phyloP scores from a whole-genome alignment of 371 early-diverging fungal species.

The Mucor circinelloides region DNA sequence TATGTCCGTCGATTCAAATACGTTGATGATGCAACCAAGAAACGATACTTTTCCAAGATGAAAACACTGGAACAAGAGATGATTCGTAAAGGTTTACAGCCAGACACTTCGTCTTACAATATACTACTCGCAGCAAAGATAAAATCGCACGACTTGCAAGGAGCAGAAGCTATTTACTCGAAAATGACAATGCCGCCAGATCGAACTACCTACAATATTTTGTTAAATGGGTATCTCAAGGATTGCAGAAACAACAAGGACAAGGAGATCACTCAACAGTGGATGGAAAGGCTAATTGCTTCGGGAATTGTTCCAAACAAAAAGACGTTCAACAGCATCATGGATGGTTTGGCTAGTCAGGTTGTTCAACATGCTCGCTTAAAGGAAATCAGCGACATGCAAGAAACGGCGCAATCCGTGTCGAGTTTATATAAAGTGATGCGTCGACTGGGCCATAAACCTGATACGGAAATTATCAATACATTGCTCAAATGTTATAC shows the following conservation, averaged over 20 bases:
- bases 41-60: conserved; percentile 29
- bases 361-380: conserved; percentile 15
- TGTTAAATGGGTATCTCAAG: conserved; percentile 26
- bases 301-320: conserved; percentile 25
- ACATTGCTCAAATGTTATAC: conserved; percentile 24
- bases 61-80: conserved; percentile 23
- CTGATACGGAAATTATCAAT: conserved; percentile 23
- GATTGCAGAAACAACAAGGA: conserved; percentile 14
- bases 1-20: conserved; percentile 32
- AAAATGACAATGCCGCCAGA: conserved; percentile 21
- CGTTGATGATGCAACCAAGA: conserved; percentile 19
- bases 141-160: conserved; percentile 15
- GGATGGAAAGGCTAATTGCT: conserved; percentile 33
- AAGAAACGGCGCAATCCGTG: conserved; percentile 10
- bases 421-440: conserved; percentile 21
- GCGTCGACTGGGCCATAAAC: conserved; percentile 18
- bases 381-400: conserved; percentile 15
- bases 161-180: conserved; percentile 18
- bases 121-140: conserved; percentile 30
- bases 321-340: conserved; percentile 25
- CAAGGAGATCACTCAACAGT: conserved; percentile 15
- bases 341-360: conserved; percentile 29
- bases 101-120: conserved; percentile 33
- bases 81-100: conserved; percentile 18
- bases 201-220: conserved; percentile 29